Evolutionary conservation across 257 asterid species (phyloP).

Genomic region (Linderniella brevidens): DNA sequence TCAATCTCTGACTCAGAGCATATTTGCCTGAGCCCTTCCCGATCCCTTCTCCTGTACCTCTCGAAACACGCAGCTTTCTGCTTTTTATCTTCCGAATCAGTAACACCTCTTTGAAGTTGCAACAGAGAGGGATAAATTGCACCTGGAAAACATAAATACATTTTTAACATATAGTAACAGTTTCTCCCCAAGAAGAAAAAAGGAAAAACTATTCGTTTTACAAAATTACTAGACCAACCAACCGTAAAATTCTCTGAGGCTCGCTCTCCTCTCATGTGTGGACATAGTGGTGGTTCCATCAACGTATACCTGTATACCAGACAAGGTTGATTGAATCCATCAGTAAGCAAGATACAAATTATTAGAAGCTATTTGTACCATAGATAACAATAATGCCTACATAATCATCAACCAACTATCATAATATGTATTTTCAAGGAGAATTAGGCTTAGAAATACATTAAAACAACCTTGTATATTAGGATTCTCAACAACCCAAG

Average conservation of each 20-base stretch:
- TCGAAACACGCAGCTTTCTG: constrained; percentile 65
- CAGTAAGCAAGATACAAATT: too few species aligned
- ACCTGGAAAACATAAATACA: constrained; percentile 37
- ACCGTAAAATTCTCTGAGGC: constrained; percentile 91
- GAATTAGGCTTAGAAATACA: too few species aligned
- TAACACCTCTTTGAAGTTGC: constrained; percentile 81
- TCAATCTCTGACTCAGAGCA: constrained; percentile 59
- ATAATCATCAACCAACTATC: too few species aligned
- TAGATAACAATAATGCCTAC: too few species aligned
- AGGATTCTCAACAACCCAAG: constrained; percentile 83
- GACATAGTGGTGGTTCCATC: constrained; percentile 97
- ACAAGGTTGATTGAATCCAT: too few species aligned
- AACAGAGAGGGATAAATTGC: constrained; percentile 74
- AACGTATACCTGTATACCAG: constrained; percentile 45
- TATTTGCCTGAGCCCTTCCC: too few species aligned
- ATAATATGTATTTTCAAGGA: too few species aligned
- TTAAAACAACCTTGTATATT: constrained; percentile 50
- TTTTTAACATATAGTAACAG: constrained; percentile 10
- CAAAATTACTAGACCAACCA: constrained; percentile 10
- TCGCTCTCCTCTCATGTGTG: constrained; percentile 85
- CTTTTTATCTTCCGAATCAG: constrained; percentile 72
- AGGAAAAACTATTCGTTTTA: neutral
- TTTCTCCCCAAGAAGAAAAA: neutral
- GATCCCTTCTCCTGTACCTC: constrained; percentile 37
- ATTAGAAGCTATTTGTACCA: too few species aligned